Evolutionary conservation across 192 early-diverging fungal species (phyloP).

Genomic region (Borealophlyctis nickersoniae): DNA sequence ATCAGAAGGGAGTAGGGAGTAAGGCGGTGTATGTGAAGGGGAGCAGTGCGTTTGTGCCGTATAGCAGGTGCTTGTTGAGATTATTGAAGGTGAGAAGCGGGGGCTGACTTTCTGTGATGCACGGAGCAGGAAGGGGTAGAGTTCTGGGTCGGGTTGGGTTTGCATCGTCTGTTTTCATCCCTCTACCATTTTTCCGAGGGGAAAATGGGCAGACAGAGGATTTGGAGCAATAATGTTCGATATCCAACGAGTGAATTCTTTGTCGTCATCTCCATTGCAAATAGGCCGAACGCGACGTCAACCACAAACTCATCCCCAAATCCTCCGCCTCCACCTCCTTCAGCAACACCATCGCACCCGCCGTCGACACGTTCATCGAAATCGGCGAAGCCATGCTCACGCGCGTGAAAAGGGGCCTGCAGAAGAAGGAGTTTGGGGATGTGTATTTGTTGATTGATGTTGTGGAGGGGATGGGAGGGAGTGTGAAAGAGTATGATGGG

Average conservation of each 20-base stretch:
- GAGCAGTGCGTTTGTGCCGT: slow-evolving; percentile 58
- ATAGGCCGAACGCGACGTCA: slow-evolving; percentile 67
- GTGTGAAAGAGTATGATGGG: slow-evolving; percentile 40
- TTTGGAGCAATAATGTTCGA: too few species aligned
- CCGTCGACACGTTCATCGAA: slow-evolving; percentile 49
- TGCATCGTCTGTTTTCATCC: too few species aligned
- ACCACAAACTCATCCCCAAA: slow-evolving; percentile 58
- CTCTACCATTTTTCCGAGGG: too few species aligned
- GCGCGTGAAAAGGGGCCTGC: slow-evolving; percentile 46
- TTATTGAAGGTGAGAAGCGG: slow-evolving; percentile 55
- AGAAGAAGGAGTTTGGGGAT: slow-evolving; percentile 49
- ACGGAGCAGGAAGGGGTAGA: too few species aligned
- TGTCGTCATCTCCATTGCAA: too few species aligned
- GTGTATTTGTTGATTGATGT: slow-evolving; percentile 70
- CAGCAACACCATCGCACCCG: slow-evolving; percentile 39
- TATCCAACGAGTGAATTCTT: too few species aligned
- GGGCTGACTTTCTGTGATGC: not conserved
- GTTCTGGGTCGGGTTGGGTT: too few species aligned
- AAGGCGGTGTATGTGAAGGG: slow-evolving; percentile 59
- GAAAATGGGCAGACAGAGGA: too few species aligned
- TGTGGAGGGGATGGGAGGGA: slow-evolving; percentile 44
- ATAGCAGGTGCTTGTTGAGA: slow-evolving; percentile 52
- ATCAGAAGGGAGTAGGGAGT: slow-evolving; percentile 40
- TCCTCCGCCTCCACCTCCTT: slow-evolving; percentile 42
- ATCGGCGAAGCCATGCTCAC: slow-evolving; percentile 53